A percentile compares a stretch with the other conserved stretches of the same genome.
Evolutionary conservation across 352 stramenopile genomes (phyloP).

Genomic region (Globisporangium nagaii): DNA sequence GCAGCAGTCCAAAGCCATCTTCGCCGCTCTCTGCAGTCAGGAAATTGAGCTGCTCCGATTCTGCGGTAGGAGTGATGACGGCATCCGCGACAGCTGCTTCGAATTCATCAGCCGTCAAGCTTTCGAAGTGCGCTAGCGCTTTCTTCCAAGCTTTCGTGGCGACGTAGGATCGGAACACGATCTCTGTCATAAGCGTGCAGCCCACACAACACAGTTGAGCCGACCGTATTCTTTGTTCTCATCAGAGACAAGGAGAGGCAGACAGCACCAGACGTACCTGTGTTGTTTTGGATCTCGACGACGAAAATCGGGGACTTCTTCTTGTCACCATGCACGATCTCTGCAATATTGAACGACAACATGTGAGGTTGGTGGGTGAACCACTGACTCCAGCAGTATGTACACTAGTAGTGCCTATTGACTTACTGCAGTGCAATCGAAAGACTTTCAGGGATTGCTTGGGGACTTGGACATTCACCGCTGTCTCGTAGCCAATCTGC

Average conservation of each 20-base stretch:
- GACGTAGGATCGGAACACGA: constrained; percentile 78
- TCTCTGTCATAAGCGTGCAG: constrained; percentile 38
- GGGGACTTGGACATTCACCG: constrained; percentile 44
- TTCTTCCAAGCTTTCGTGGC: constrained; percentile 82
- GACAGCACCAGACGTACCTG: constrained; percentile 24
- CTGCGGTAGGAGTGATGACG: constrained; percentile 8
- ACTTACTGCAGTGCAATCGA: constrained; percentile 52
- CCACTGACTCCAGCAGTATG: no score
- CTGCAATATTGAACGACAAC: constrained; percentile 24
- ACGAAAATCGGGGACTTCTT: constrained; percentile 79
- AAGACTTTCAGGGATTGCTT: constrained; percentile 28
- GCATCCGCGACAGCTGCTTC: constrained; percentile 21
- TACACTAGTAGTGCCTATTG: no score
- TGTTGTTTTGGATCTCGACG: constrained; percentile 49
- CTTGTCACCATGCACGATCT: constrained; percentile 72
- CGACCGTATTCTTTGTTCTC: constrained; percentile 54
- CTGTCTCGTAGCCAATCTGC: constrained; percentile 58
- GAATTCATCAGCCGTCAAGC: constrained; percentile 45
- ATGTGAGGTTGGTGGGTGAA: no score
- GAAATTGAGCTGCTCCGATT: constrained; percentile 19
- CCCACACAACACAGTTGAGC: constrained; percentile 16
- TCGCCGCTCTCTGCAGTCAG: constrained; percentile 51
- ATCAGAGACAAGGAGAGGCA: background rate
- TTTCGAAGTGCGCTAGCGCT: constrained; percentile 65
- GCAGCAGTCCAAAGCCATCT: constrained; percentile 77